phyloP scores from a whole-genome alignment of 106 monocot species.

The Acorus calamus region DNA sequence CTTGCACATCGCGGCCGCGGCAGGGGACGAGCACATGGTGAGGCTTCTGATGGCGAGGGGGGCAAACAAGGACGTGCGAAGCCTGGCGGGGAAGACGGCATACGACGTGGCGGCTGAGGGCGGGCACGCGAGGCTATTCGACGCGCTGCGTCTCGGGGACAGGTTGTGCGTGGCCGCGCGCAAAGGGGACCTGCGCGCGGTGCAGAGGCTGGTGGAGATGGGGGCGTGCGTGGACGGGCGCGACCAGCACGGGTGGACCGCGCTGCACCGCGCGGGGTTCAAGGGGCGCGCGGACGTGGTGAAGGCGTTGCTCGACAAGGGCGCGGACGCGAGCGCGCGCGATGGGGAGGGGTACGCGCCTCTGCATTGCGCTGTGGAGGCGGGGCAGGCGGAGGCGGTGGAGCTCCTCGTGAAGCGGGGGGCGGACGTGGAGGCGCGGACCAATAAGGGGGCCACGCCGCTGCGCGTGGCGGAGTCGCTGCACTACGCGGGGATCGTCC shows the following conservation, averaged over 20 bases:
- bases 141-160: slow-evolving; percentile 19
- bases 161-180: slow-evolving; percentile 24
- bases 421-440: slow-evolving; percentile 24
- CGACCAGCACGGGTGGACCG: slow-evolving; percentile 52
- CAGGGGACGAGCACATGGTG: slow-evolving; percentile 33
- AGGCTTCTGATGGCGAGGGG: slow-evolving; percentile 18
- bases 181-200: slow-evolving; percentile 25
- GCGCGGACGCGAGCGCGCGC: slow-evolving; percentile 26
- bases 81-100: slow-evolving; percentile 27
- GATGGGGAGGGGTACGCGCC: slow-evolving; percentile 48
- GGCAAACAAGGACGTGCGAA: slow-evolving; percentile 24
- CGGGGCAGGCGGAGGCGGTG: slow-evolving; percentile 32
- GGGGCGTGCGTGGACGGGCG: slow-evolving; percentile 31
- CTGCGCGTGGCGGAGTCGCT: slow-evolving; percentile 25
- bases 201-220: slow-evolving; percentile 12
- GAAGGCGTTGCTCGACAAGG: slow-evolving; percentile 24
- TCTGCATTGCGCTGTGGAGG: slow-evolving; percentile 49
- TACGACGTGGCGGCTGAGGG: slow-evolving; percentile 35
- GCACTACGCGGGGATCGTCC: slow-evolving; percentile 23
- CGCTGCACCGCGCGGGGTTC: slow-evolving; percentile 47
- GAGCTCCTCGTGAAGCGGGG: slow-evolving; percentile 33
- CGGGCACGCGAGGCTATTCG: slow-evolving; percentile 24
- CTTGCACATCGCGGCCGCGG: slow-evolving; percentile 30
- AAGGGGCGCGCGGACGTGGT: slow-evolving; percentile 33
- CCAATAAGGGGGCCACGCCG: slow-evolving; percentile 24